Base-by-base conservation (phyloP, 495 filamentous ascomycete genomes). In the Neurospora sp. region DNA sequence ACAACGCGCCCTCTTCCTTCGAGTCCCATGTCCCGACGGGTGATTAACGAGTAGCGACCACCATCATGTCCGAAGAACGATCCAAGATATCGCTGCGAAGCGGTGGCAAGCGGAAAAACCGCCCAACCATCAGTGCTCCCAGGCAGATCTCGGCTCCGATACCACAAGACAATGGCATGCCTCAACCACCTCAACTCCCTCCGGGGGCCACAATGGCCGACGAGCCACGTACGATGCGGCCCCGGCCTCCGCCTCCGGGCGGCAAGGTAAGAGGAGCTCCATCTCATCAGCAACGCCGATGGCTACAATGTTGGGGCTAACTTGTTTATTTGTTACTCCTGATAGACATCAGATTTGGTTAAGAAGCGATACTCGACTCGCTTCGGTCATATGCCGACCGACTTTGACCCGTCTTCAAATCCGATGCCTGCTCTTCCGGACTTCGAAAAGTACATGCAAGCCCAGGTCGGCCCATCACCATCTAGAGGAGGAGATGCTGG, bases 361-460 rank as follows among this genome's bases (percentile, higher is more conserved):
- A 98, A 98, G 82, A 86, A 93, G 72, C 86, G 96, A 71, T 98
- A 98, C 81, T 98, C 96, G 20, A 94, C 94, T 39, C 88, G 94
- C 69, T 97, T 97, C 80, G 92, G 92, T 75, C 88, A 91, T 69
- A 82, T 90, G 12, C 92, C 92, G 0, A 77, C 79, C 53, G 91
- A 94, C 74, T 92, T 91, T 76, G 85, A 88, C 71, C 86, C 88
- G 72, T 84, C 83, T 59, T 86, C 83, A 68, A 89, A 91, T 68
- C 91, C 93, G 1, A 83, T 96, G 72, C 93, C 93, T 3, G 75
- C 84, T 20, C 74, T 92, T 72, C 89, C 89, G 53, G 82, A 74
- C 75, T 85, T 84, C 81, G 89, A 79, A 74, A 83, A 75, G 70
- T 90, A 72, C 82, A 89, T 69, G 80, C 84, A 75, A 83, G 87